phyloP scores from a whole-genome alignment of 2,329 filamentous ascomycete genomes.

The Hymenoscyphus scutula region DNA sequence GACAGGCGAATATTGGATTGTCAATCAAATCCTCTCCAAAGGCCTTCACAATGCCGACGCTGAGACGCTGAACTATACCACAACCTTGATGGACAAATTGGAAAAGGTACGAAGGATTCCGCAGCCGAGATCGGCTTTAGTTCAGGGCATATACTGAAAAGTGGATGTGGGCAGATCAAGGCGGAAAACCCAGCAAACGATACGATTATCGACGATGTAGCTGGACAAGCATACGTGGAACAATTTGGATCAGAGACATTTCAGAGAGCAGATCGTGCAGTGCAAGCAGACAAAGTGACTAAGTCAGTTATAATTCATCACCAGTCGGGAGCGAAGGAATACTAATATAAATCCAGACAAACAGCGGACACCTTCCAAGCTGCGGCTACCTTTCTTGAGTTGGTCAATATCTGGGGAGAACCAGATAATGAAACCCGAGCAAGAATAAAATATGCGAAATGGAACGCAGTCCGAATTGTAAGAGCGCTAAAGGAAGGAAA shows the following conservation, averaged over 20 bases:
- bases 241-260: constrained; percentile 92
- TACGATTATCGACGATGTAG: constrained; percentile 79
- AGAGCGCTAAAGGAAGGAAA: constrained; percentile 88
- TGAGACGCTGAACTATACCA: constrained; percentile 79
- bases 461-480: constrained; percentile 85
- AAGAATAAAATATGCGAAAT: constrained; percentile 96
- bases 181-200: constrained; percentile 72
- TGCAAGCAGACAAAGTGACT: constrained; percentile 80
- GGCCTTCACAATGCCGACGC: constrained; percentile 75
- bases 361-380: constrained; percentile 94
- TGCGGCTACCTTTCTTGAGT: constrained; percentile 85
- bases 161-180: constrained; percentile 57
- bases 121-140: too few relatives aligned
- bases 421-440: constrained; percentile 72
- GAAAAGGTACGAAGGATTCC: constrained; percentile 60
- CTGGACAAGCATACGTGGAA: constrained; percentile 88
- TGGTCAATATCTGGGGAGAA: constrained; percentile 79
- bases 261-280: constrained; percentile 74
- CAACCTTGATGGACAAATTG: constrained; percentile 83
- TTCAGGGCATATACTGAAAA: constrained; percentile 1
- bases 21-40: constrained; percentile 84
- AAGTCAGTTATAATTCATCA: constrained; percentile 58
- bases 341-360: constrained; percentile 53
- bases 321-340: background rate
- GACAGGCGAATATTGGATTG: constrained; percentile 83